phyloP scores from a whole-genome alignment of 2,329 filamentous ascomycete species.

The Arthrobotrys entomopaga region DNA sequence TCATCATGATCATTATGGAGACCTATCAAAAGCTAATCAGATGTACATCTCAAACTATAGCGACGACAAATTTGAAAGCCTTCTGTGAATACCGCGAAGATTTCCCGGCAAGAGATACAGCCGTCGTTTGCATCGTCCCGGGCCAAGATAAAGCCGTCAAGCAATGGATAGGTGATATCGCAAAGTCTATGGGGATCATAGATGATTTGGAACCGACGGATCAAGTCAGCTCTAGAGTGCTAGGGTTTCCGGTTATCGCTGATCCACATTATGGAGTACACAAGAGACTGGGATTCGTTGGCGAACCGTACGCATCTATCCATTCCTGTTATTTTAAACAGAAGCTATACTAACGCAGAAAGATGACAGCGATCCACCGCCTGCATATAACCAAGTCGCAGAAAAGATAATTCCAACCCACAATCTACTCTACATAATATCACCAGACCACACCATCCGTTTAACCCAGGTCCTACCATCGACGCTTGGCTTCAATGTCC shows the following conservation, averaged over 20 bases:
- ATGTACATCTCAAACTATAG: slow-evolving; percentile 3
- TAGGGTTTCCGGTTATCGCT: slow-evolving; percentile 41
- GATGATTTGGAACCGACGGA: slow-evolving; percentile 3
- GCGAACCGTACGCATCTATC: slow-evolving; percentile 12
- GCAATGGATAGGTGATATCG: slow-evolving; percentile 45
- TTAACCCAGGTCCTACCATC: slow-evolving; percentile 29
- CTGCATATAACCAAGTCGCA: background rate
- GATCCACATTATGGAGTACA: slow-evolving; percentile 27
- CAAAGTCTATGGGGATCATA: slow-evolving; percentile 1
- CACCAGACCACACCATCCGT: slow-evolving; percentile 35
- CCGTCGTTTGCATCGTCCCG: slow-evolving; percentile 32
- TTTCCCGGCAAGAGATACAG: slow-evolving; percentile 32
- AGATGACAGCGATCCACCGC: slow-evolving; percentile 2
- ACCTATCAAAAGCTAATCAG: background rate
- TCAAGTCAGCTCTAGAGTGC: slow-evolving; percentile 1
- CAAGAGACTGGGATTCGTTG: slow-evolving; percentile 27
- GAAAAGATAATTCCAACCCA: slow-evolving; percentile 16
- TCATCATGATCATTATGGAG: background rate
- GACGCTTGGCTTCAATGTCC: slow-evolving; percentile 34
- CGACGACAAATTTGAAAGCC: slow-evolving; percentile 47
- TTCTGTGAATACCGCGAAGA: slow-evolving; percentile 39
- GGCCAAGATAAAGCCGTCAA: slow-evolving; percentile 15
- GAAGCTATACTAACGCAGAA: background rate
- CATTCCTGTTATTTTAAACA: too few species aligned
- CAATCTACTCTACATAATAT: slow-evolving; percentile 37